phyloP scores from a whole-genome alignment of 2,329 filamentous ascomycete species.

The Phaeophleospora eucalypticola region DNA sequence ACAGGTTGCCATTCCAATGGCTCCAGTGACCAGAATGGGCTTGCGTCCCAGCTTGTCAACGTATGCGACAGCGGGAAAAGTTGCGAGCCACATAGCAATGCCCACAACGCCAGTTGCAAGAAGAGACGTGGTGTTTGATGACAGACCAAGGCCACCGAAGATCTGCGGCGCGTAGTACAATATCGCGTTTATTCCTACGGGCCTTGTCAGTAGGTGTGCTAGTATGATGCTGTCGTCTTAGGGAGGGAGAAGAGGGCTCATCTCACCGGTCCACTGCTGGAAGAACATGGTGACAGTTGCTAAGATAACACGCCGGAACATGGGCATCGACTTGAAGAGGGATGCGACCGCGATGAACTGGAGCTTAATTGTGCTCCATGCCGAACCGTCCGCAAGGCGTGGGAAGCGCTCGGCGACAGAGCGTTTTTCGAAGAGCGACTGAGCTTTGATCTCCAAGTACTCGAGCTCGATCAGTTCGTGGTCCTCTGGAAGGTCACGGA shows the following conservation, averaged over 20 bases:
- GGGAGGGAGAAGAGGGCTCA: neutral
- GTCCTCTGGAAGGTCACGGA: slow-evolving; percentile 59
- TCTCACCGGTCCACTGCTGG: slow-evolving; percentile 49
- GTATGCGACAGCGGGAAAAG: slow-evolving; percentile 61
- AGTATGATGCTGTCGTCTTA: neutral
- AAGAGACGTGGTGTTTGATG: slow-evolving; percentile 49
- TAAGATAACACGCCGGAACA: slow-evolving; percentile 63
- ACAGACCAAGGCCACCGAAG: slow-evolving; percentile 45
- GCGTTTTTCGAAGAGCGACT: slow-evolving; percentile 72
- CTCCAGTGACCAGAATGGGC: slow-evolving; percentile 36
- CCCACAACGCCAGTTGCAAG: slow-evolving; percentile 69
- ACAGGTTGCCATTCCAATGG: slow-evolving; percentile 41
- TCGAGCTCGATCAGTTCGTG: slow-evolving; percentile 70
- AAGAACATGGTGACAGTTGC: slow-evolving; percentile 48
- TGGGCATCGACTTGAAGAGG: slow-evolving; percentile 61
- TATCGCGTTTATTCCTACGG: slow-evolving; percentile 40
- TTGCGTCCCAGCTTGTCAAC: slow-evolving; percentile 55
- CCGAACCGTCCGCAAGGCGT: slow-evolving; percentile 55
- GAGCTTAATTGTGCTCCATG: slow-evolving; percentile 59
- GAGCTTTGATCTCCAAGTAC: slow-evolving; percentile 78
- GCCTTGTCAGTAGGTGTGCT: neutral
- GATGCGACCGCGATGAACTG: slow-evolving; percentile 65
- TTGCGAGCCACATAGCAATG: slow-evolving; percentile 65
- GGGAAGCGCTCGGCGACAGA: slow-evolving; percentile 66
- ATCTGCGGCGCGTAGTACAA: slow-evolving; percentile 49